phyloP scores from a whole-genome alignment of 352 stramenopile genomes.

The Pythium dissimile region DNA sequence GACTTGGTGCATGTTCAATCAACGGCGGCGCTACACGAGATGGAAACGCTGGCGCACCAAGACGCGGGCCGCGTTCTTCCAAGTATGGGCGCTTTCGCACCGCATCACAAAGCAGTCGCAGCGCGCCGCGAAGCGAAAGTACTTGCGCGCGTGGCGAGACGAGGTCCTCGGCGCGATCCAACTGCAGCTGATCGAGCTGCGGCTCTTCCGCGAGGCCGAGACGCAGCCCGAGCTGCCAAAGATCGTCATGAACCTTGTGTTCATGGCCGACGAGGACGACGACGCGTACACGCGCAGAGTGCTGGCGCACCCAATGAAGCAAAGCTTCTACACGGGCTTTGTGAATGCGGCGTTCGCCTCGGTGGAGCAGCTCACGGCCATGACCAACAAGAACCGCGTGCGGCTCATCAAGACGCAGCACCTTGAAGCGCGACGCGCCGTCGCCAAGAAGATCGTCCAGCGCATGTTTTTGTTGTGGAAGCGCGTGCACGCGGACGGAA shows the following conservation, averaged over 20 bases:
- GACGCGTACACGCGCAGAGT: slow-evolving; percentile 29
- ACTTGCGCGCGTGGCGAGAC: slow-evolving; percentile 38
- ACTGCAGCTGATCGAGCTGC: slow-evolving; percentile 58
- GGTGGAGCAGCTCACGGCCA: slow-evolving; percentile 28
- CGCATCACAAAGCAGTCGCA: slow-evolving; percentile 34
- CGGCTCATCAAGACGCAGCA: slow-evolving; percentile 33
- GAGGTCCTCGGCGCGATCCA: slow-evolving; percentile 40
- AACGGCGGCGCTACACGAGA: slow-evolving; percentile 34
- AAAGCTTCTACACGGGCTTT: slow-evolving; percentile 34
- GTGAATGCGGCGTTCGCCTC: slow-evolving; percentile 52
- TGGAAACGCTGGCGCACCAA: slow-evolving; percentile 38
- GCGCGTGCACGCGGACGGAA: slow-evolving; percentile 34
- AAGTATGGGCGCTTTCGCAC: slow-evolving; percentile 47
- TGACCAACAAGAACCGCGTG: slow-evolving; percentile 30
- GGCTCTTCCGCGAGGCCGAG: slow-evolving; percentile 53
- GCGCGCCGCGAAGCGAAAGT: slow-evolving; percentile 31
- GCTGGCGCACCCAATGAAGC: slow-evolving; percentile 16
- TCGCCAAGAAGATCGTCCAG: slow-evolving; percentile 70
- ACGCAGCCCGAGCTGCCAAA: slow-evolving; percentile 42
- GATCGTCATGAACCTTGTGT: slow-evolving; percentile 72
- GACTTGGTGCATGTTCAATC: slow-evolving; percentile 48
- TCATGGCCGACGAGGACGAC: slow-evolving; percentile 48
- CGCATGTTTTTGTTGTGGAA: slow-evolving; percentile 67
- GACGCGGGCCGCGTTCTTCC: slow-evolving; percentile 32
- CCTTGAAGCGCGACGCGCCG: slow-evolving; percentile 34